These are phyloP conservation scores for Rhinocladiella mackenziei DNA, from an alignment of 2,329 filamentous ascomycete genomes.

Conservation along the genomic window DNA sequence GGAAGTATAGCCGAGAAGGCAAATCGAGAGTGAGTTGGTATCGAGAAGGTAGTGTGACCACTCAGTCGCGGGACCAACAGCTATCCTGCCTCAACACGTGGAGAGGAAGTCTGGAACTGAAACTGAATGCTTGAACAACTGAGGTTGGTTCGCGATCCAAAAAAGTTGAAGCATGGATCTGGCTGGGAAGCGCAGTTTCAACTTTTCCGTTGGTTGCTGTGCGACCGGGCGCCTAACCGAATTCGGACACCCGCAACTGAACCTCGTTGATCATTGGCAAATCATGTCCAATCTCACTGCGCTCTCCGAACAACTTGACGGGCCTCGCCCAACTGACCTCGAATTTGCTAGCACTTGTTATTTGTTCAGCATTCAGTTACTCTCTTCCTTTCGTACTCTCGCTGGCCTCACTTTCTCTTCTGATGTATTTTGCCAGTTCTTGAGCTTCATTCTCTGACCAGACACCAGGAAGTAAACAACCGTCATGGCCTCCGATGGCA, in stretches of 20 bases:
- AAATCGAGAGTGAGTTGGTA: no score
- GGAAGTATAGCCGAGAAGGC: no score
- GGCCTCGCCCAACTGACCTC: constrained; percentile 13
- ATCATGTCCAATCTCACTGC: no score
- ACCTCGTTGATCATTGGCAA: no score
- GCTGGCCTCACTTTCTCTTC: neutral
- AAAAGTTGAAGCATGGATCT: neutral
- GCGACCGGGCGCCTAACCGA: no score
- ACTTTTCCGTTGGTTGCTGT: no score
- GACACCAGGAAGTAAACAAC: constrained; percentile 7
- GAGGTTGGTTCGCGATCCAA: neutral
- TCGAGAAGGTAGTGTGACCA: no score
- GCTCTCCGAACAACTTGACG: neutral
- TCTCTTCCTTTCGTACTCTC: constrained; percentile 3
- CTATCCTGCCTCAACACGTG: no score
- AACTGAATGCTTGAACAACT: neutral
- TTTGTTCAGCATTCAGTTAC: neutral
- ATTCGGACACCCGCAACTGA: no score
- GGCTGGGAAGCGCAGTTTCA: neutral
- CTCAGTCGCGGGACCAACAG: no score
- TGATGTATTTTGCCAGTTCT: constrained; percentile 8
- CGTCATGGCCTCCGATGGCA: constrained; percentile 43
- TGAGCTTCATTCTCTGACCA: constrained; percentile 2
- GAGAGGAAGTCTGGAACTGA: no score
- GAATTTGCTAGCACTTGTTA: constrained; percentile 3